Conservation (phyloP, 2,329 filamentous ascomycete species). For the Phoma sp. region DNA sequence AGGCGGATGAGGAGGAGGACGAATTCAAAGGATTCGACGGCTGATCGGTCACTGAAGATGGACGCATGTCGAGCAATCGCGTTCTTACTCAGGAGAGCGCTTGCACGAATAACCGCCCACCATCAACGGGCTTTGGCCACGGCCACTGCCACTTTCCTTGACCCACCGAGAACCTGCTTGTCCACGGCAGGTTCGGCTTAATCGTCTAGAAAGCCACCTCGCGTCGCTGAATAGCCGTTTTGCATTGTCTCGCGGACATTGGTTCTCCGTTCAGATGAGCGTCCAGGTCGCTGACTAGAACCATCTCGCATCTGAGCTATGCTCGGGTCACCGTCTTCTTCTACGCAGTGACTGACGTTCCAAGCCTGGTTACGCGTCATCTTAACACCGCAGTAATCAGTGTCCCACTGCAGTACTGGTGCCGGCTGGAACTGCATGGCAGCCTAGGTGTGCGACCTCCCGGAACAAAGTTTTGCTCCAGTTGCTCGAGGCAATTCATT, state of each 20-base stretch:
- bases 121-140: not conserved
- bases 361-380: not conserved
- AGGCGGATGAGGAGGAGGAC: slow-evolving; percentile 34
- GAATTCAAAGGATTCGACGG: slow-evolving; percentile 49
- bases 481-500: not conserved
- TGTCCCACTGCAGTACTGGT: too few species aligned
- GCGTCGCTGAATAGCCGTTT: not conserved
- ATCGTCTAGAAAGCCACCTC: not conserved
- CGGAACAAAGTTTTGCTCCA: not conserved
- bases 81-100: not conserved
- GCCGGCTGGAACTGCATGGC: not conserved
- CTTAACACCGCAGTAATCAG: not conserved
- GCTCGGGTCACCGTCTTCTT: not conserved
- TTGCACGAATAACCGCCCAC: not conserved
- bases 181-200: not conserved
- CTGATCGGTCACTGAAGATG: slow-evolving; percentile 15
- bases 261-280: not conserved
- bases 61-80: not conserved
- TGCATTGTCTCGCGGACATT: not conserved
- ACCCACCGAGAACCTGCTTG: not conserved
- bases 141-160: not conserved
- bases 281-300: not conserved
- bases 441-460: not conserved
- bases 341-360: not conserved
- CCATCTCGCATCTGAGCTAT: not conserved